Conservation (phyloP, 805 yeast species). For the Kluyveromyces nonfermentans region DNA sequence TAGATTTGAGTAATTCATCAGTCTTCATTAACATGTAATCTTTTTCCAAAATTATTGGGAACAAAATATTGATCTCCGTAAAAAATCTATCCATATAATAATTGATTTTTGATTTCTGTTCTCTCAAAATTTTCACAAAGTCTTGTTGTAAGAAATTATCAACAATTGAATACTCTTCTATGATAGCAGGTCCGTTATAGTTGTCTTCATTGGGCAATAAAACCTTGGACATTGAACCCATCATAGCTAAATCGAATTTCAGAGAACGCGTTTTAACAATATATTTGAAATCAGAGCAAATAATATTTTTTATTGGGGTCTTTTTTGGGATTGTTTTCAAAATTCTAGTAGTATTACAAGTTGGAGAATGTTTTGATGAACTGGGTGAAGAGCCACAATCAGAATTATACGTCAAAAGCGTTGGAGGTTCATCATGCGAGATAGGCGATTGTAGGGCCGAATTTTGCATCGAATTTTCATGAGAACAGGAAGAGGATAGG, state of each 20-base stretch:
- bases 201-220: slow-evolving; percentile 5
- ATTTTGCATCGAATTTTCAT: not conserved
- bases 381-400: not conserved
- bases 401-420: not conserved
- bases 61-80: slow-evolving; percentile 3
- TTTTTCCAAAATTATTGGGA: slow-evolving; percentile 4
- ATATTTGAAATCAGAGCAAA: slow-evolving; percentile 1
- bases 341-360: not conserved
- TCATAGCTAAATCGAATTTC: slow-evolving; percentile 1
- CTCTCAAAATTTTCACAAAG: slow-evolving; percentile 4
- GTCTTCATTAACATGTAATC: slow-evolving; percentile 4
- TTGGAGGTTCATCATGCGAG: not conserved
- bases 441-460: slow-evolving; percentile 2
- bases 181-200: slow-evolving; percentile 5
- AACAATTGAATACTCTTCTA: slow-evolving; percentile 5
- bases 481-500: not conserved
- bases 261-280: slow-evolving; percentile 1
- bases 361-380: not conserved
- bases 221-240: slow-evolving; percentile 1
- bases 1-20: slow-evolving; percentile 3
- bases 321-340: not conserved
- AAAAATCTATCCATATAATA: slow-evolving; percentile 3
- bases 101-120: slow-evolving; percentile 1
- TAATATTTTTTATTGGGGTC: not conserved
- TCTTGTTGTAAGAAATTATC: slow-evolving; percentile 6